Percentiles rank a stretch among this genome's conserved stretches.
Evolutionary conservation across 1,139 yeast genomes (phyloP).

Genomic region (Pichia kudriavzevii): DNA sequence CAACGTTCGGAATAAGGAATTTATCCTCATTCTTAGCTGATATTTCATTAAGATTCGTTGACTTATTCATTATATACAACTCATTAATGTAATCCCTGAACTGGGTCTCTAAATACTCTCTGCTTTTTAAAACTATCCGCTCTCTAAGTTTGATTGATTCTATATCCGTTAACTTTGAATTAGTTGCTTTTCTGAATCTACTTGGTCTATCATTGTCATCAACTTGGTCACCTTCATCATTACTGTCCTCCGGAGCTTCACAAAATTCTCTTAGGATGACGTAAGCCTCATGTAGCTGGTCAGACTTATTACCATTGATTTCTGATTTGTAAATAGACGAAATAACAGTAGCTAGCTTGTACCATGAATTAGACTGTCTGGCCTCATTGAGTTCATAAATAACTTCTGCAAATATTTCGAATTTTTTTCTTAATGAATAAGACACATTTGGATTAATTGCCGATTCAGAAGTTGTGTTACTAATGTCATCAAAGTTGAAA

Average conservation of each 20-base stretch:
- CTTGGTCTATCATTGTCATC: conserved; percentile 8
- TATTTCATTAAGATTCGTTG: not conserved
- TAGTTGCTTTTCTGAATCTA: conserved; percentile 9
- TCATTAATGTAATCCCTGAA: conserved; percentile 69
- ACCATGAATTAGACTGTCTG: conserved; percentile 44
- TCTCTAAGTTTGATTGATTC: conserved; percentile 36
- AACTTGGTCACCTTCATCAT: conserved; percentile 7
- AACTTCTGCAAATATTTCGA: conserved; percentile 66
- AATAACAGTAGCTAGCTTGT: conserved; percentile 46
- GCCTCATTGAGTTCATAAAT: conserved; percentile 65
- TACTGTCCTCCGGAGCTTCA: too few species aligned
- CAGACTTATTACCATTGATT: conserved; percentile 51
- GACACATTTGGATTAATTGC: conserved; percentile 27
- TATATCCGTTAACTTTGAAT: conserved; percentile 20
- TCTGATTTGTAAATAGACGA: conserved; percentile 45
- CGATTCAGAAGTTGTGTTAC: conserved; percentile 18
- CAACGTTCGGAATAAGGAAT: conserved; percentile 17
- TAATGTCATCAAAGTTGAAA: conserved; percentile 26
- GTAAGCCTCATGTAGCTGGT: conserved; percentile 61
- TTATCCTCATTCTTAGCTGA: conserved; percentile 3
- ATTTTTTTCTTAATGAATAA: conserved; percentile 41
- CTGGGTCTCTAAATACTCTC: conserved; percentile 61
- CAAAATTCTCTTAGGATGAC: conserved; percentile 33
- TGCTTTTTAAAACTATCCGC: conserved; percentile 50
- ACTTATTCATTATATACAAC: conserved; percentile 45